These are phyloP conservation scores for Termitomyces heimii DNA, from an alignment of 768 basidiomycete species.

Conservation along the genomic window DNA sequence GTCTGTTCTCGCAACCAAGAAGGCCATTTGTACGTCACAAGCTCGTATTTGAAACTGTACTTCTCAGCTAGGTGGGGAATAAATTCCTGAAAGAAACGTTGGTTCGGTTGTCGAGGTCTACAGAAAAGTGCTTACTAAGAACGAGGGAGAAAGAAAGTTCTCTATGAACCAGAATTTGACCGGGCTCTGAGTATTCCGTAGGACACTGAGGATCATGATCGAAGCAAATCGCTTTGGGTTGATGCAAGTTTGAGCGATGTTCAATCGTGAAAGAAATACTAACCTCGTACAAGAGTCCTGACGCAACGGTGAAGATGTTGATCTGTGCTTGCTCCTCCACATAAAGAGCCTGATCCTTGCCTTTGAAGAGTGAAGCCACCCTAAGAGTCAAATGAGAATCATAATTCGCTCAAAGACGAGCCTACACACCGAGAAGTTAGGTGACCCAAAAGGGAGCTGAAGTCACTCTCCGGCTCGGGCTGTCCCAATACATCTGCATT, in stretches of 20 bases:
- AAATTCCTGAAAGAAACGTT: slow-evolving; percentile 63
- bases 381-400: slow-evolving; percentile 19
- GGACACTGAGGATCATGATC: slow-evolving; percentile 96
- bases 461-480: slow-evolving; percentile 21
- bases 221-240: slow-evolving; percentile 82
- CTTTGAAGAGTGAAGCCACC: slow-evolving; percentile 39
- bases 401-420: neutral
- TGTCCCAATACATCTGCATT: slow-evolving; percentile 70
- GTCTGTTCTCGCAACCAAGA: slow-evolving; percentile 95
- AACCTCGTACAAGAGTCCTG: slow-evolving; percentile 94
- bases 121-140: slow-evolving; percentile 55
- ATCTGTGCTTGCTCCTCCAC: slow-evolving; percentile 72
- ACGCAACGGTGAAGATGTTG: slow-evolving; percentile 99
- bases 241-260: slow-evolving; percentile 1
- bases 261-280: slow-evolving; percentile 4
- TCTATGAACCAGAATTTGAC: slow-evolving; percentile 99
- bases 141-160: slow-evolving; percentile 97
- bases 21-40: slow-evolving; percentile 99
- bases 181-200: slow-evolving; percentile 87
- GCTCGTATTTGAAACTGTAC: slow-evolving; percentile 93
- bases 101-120: neutral
- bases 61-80: slow-evolving; percentile 88
- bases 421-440: slow-evolving; percentile 45
- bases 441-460: slow-evolving; percentile 38
- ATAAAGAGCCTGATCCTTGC: slow-evolving; percentile 18